Base-by-base conservation (phyloP, 2,329 filamentous ascomycete species). In the Sporothrix pallida region DNA sequence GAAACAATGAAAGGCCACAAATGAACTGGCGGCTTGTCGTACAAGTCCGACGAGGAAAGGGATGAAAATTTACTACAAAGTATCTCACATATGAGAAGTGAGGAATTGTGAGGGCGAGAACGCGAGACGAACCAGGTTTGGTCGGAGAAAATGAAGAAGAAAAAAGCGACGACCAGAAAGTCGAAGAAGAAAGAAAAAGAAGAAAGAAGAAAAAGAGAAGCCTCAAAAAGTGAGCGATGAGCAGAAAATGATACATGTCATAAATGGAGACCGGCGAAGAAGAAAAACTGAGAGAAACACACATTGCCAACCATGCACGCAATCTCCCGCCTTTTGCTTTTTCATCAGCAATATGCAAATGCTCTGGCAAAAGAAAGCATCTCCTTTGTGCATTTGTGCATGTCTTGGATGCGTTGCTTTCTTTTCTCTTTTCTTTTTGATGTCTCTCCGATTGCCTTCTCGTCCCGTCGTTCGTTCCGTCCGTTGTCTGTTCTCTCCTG, bases 401-500 rank as follows among this genome's bases (percentile, higher is more conserved):
- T 26, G 23, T 26, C 23, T 26, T 26, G 23, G 23, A 26, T 46
- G 17, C 62, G 15, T 67, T 26, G 31, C 31, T 46, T 67, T 62
- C 20, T 71, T 20, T 44, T 62, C n/a, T 69, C 31, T 52, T 60
- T 70, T 62, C 48, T 44, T 58, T 69, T 58, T 54, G 54, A 44
- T 20, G 44, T 46, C 23, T 48, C 42, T 62, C 44, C 23, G 37
- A 50, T 58, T 20, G 3, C 48, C 42, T 42, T 62, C 69, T 48
- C 42, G 20, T 60, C 65, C 63, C 63, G 63, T 48, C 31, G 48
- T 26, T 26, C 48, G 65, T 42, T 69, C 65, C 48, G 65, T 50
- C 62, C 42, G 62, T 65, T 48, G 20, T 23, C 23, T 65, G 37
- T 65, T 46, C 58, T 15, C 37, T 23, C 3, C 15, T 13, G 31